phyloP scores from a whole-genome alignment of 2,329 filamentous ascomycete species.

The Colletotrichum musae region DNA sequence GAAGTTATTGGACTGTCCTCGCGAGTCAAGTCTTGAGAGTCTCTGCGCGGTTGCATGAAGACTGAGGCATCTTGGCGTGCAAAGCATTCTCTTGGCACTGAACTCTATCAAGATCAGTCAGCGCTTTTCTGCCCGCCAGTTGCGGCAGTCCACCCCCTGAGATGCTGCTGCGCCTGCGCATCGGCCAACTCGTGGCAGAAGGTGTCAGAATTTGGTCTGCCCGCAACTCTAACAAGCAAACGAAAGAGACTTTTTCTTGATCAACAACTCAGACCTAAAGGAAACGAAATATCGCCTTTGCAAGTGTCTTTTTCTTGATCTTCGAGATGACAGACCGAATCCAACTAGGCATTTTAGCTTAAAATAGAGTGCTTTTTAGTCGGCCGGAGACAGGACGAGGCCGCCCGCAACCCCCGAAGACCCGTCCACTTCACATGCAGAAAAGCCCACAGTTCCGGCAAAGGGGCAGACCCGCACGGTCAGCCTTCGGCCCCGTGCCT shows the following conservation, averaged over 20 bases:
- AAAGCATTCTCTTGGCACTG: conserved; percentile 30
- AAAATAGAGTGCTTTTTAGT: conserved; percentile 18
- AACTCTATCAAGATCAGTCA: conserved; percentile 30
- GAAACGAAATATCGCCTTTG: not conserved
- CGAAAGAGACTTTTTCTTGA: conserved; percentile 4
- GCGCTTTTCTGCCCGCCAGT: not conserved
- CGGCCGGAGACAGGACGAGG: conserved; percentile 8
- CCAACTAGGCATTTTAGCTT: not conserved
- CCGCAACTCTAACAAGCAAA: conserved; percentile 22
- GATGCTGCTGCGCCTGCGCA: conserved; percentile 2
- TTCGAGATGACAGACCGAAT: not conserved
- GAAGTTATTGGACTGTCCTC: conserved; percentile 13
- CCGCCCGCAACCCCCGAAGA: not conserved
- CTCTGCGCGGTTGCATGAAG: conserved; percentile 18
- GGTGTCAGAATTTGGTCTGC: conserved; percentile 14
- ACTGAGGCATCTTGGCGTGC: conserved; percentile 27
- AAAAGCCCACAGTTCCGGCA: not conserved
- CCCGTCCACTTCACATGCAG: not conserved
- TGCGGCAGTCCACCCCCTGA: conserved; percentile 2
- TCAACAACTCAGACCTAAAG: not conserved
- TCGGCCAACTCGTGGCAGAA: conserved; percentile 5
- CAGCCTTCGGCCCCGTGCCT: conserved; percentile 14
- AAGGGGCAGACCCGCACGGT: conserved; percentile 13
- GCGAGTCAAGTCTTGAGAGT: conserved; percentile 18
- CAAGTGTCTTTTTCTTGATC: not conserved